A percentile compares a stretch with the other conserved stretches of the same genome.
Conservation (phyloP, 306 rosid species). For the Fagus sylvatica region DNA sequence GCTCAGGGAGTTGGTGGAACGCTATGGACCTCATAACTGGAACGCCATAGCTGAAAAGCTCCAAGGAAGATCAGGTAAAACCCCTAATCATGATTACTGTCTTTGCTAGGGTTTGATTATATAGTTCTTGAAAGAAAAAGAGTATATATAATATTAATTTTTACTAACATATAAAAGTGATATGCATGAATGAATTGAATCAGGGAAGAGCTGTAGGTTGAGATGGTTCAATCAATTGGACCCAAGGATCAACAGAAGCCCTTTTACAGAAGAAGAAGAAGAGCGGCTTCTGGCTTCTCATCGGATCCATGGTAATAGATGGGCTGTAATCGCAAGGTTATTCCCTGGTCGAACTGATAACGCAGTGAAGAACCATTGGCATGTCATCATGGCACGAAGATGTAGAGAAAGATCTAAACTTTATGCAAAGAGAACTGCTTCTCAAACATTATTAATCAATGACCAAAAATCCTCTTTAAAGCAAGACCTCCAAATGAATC, state of each 20-base stretch:
- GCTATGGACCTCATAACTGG: conserved; percentile 99
- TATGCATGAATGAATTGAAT: not conserved
- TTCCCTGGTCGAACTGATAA: conserved; percentile 95
- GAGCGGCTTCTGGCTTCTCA: conserved; percentile 76
- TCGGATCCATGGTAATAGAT: conserved; percentile 76
- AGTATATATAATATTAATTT: not conserved
- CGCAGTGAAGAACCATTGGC: conserved; percentile 98
- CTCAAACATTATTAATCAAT: not conserved
- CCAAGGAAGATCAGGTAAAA: conserved; percentile 87
- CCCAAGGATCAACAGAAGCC: conserved; percentile 81
- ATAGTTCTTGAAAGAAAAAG: too few species aligned
- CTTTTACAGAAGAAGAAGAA: conserved; percentile 90
- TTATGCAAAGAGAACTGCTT: conserved; percentile 40
- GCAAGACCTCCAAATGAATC: conserved; percentile 10
- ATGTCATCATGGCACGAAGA: conserved; percentile 87
- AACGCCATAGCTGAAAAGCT: conserved; percentile 97
- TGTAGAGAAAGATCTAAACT: conserved; percentile 60
- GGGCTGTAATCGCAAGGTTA: conserved; percentile 91
- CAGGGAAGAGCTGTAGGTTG: conserved; percentile 95
- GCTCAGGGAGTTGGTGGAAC: conserved; percentile 81
- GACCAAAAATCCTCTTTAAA: conserved; percentile 18
- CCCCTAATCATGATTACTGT: too few species aligned
- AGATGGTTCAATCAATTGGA: conserved; percentile 98
- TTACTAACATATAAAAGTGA: not conserved
- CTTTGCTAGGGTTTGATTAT: too few species aligned